Evolutionary conservation across 108 stramenopile species (phyloP).

Genomic region (Cyclotella kingstonii): DNA sequence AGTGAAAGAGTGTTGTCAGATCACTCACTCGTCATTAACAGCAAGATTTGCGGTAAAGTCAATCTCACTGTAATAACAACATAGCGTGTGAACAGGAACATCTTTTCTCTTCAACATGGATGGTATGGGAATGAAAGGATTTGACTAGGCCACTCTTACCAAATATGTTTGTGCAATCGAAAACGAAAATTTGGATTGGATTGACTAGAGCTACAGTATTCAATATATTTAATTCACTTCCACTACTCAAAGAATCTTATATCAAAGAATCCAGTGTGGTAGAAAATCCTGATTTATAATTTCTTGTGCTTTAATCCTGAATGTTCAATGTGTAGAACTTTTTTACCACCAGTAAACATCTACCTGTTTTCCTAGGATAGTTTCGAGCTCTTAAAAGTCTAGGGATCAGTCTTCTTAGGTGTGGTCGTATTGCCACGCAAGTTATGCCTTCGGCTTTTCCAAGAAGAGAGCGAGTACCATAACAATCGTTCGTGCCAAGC

Average conservation of each 20-base stretch:
- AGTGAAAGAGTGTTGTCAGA: too few species aligned
- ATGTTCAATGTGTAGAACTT: slow-evolving; percentile 77
- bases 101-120: slow-evolving; percentile 34
- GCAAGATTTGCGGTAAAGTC: slow-evolving; percentile 46
- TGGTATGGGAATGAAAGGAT: slow-evolving; percentile 31
- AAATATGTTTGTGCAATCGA: too few species aligned
- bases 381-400: slow-evolving; percentile 77
- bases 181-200: too few species aligned
- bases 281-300: slow-evolving; percentile 45
- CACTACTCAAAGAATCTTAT: slow-evolving; percentile 65
- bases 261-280: slow-evolving; percentile 70
- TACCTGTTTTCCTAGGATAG: slow-evolving; percentile 85
- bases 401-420: slow-evolving; percentile 74
- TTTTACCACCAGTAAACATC: slow-evolving; percentile 52
- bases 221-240: too few species aligned
- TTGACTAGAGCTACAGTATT: too few species aligned
- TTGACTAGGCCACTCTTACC: slow-evolving; percentile 40
- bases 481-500: slow-evolving; percentile 43
- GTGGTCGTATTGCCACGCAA: slow-evolving; percentile 58
- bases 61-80: slow-evolving; percentile 40
- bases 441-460: slow-evolving; percentile 54
- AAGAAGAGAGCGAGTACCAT: slow-evolving; percentile 60
- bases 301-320: slow-evolving; percentile 54
- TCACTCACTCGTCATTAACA: slow-evolving; percentile 50
- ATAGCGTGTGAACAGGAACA: slow-evolving; percentile 33